Percentiles rank a stretch among this genome's conserved stretches.
Evolutionary conservation across 495 filamentous ascomycete species (phyloP).

Genomic region (Penicillium steckii): DNA sequence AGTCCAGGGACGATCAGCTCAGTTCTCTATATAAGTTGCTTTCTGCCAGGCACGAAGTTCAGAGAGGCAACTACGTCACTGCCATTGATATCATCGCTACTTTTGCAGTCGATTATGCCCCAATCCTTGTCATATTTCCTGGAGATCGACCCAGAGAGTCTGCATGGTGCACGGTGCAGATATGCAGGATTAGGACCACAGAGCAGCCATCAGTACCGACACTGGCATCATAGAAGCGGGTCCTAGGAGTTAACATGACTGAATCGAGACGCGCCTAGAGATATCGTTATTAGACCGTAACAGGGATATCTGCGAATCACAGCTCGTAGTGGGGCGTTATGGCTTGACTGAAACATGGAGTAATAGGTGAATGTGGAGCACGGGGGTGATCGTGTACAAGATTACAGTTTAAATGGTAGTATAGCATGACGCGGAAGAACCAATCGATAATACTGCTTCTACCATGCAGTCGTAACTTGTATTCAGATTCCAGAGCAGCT

Average conservation of each 20-base stretch:
- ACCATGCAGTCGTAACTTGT: background rate
- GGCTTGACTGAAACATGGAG: conserved; percentile 11
- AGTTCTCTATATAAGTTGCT: conserved; percentile 11
- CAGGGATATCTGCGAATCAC: conserved; percentile 14
- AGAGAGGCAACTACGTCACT: conserved; percentile 23
- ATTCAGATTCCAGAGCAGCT: background rate
- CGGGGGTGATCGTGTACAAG: conserved; percentile 5
- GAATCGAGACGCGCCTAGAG: conserved; percentile 7
- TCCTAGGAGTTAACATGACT: conserved; percentile 5
- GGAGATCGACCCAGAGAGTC: conserved; percentile 14
- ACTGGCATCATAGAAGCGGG: conserved; percentile 20
- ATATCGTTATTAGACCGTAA: conserved; percentile 11
- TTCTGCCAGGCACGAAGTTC: conserved; percentile 7
- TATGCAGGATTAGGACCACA: conserved; percentile 3
- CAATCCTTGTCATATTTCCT: conserved; percentile 8
- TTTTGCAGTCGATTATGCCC: background rate
- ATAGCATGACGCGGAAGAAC: conserved; percentile 11
- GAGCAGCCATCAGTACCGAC: conserved; percentile 6
- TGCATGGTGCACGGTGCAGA: conserved; percentile 19
- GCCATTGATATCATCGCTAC: conserved; percentile 23
- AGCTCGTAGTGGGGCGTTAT: background rate
- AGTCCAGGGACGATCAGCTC: background rate
- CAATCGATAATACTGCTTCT: background rate
- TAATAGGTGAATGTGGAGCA: conserved; percentile 9
- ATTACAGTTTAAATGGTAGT: too few relatives aligned